Percentiles rank a stretch among this genome's conserved stretches.
These are phyloP conservation scores for Mortierella sp. DNA, from an alignment of 371 early-diverging fungal genomes.

Conservation along the genomic window DNA sequence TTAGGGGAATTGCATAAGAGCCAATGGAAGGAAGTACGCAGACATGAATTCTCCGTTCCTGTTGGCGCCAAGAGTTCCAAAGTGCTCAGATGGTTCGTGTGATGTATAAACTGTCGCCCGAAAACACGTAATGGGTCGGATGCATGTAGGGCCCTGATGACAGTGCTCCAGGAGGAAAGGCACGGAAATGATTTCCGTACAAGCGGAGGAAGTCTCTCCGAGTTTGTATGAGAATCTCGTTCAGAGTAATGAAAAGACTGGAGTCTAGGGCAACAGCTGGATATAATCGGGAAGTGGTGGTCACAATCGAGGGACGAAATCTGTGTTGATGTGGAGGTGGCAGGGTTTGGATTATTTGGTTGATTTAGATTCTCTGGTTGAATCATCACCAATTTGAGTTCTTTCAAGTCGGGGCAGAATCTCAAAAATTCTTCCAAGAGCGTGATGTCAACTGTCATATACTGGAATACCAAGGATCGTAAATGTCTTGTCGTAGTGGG, in stretches of 20 bases:
- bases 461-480: background rate
- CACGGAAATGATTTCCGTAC: too few species aligned
- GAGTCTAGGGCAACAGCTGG: background rate
- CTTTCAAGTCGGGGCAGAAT: background rate
- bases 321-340: background rate
- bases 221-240: background rate
- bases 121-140: too few species aligned
- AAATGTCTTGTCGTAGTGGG: background rate
- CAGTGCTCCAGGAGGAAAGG: too few species aligned
- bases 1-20: too few species aligned
- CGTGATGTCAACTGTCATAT: background rate
- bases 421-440: background rate
- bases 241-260: background rate
- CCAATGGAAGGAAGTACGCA: too few species aligned
- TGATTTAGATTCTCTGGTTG: background rate
- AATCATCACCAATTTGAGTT: background rate
- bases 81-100: too few species aligned
- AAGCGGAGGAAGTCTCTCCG: background rate
- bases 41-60: too few species aligned
- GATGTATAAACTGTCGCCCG: too few species aligned
- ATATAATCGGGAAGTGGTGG: too few species aligned
- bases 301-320: background rate
- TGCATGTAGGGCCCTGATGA: too few species aligned
- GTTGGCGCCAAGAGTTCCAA: too few species aligned
- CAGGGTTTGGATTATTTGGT: background rate